Percentiles rank a stretch among this genome's conserved stretches.
These are phyloP conservation scores for Blastobotrys serpentis DNA, from an alignment of 1,139 yeast species.

Conservation along the genomic window DNA sequence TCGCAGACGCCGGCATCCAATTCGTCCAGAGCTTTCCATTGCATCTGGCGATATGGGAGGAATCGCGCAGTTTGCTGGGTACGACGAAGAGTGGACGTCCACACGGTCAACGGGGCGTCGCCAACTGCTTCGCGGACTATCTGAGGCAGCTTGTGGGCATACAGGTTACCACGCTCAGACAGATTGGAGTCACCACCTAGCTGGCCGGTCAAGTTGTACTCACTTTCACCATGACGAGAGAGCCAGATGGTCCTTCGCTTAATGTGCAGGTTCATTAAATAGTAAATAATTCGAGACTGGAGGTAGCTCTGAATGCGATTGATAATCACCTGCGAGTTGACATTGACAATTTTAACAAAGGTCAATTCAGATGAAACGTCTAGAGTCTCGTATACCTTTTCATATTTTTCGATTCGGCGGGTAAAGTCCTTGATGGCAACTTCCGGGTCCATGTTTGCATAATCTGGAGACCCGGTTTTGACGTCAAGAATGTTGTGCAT, in stretches of 20 bases:
- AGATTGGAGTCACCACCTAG: conserved; percentile 94
- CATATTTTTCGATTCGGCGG: conserved; percentile 70
- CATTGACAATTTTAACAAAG: conserved; percentile 82
- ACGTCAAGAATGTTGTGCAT: conserved; percentile 81
- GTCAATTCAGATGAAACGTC: conserved; percentile 66
- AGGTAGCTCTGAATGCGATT: conserved; percentile 85
- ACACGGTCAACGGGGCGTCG: conserved; percentile 77
- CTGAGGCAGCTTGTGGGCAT: conserved; percentile 79
- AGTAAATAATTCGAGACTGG: conserved; percentile 90
- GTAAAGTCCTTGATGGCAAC: conserved; percentile 70
- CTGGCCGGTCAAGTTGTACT: conserved; percentile 87
- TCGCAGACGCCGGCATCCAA: conserved; percentile 98
- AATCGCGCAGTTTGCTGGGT: conserved; percentile 91
- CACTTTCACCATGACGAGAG: conserved; percentile 93
- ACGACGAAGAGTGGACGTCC: conserved; percentile 92
- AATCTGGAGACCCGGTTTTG: conserved; percentile 85
- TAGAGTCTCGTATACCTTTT: conserved; percentile 67
- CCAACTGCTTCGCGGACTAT: conserved; percentile 74
- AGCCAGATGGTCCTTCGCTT: conserved; percentile 91
- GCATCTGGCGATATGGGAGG: conserved; percentile 77
- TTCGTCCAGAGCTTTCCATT: conserved; percentile 97
- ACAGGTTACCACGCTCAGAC: conserved; percentile 80
- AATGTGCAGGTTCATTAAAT: conserved; percentile 91
- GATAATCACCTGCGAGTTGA: conserved; percentile 81
- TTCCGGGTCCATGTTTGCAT: conserved; percentile 67